These are phyloP conservation scores for Coemansia sp. DNA, from an alignment of 192 early-diverging fungal genomes.

Conservation along the genomic window DNA sequence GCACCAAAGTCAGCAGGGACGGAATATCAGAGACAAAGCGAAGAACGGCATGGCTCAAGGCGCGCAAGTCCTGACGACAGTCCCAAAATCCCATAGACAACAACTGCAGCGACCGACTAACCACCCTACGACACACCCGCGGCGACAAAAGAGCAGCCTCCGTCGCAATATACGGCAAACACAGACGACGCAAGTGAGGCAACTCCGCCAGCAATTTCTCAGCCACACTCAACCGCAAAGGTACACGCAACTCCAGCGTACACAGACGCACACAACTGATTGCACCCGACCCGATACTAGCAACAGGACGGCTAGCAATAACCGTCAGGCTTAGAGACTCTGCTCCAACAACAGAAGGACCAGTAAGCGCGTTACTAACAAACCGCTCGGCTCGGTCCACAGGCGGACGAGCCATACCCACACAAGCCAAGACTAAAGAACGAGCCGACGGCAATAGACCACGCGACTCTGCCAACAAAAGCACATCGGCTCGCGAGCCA, in stretches of 20 bases:
- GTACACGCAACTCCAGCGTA: constrained; percentile 22
- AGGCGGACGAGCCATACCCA: neutral
- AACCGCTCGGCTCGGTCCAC: constrained; percentile 10
- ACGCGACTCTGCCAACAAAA: neutral
- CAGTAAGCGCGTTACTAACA: neutral
- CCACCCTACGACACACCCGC: neutral
- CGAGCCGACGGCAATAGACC: neutral
- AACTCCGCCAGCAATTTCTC: neutral
- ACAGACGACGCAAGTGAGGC: constrained; percentile 16
- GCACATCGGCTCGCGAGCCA: neutral
- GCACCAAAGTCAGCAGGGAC: constrained; percentile 4
- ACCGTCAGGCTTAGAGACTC: constrained; percentile 8
- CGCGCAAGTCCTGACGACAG: constrained; percentile 15
- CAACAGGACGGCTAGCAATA: neutral
- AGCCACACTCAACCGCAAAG: constrained; percentile 2
- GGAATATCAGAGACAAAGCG: neutral
- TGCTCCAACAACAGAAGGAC: neutral
- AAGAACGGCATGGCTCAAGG: constrained; percentile 15
- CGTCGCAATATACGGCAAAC: constrained; percentile 16
- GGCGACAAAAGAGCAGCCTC: neutral
- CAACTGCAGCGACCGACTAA: constrained; percentile 17
- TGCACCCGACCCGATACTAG: neutral
- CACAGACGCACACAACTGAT: neutral
- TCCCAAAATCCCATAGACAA: constrained; percentile 34
- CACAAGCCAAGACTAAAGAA: neutral